Conservation (phyloP, 148 eudicot species). For the Gaultheria prostrata region DNA sequence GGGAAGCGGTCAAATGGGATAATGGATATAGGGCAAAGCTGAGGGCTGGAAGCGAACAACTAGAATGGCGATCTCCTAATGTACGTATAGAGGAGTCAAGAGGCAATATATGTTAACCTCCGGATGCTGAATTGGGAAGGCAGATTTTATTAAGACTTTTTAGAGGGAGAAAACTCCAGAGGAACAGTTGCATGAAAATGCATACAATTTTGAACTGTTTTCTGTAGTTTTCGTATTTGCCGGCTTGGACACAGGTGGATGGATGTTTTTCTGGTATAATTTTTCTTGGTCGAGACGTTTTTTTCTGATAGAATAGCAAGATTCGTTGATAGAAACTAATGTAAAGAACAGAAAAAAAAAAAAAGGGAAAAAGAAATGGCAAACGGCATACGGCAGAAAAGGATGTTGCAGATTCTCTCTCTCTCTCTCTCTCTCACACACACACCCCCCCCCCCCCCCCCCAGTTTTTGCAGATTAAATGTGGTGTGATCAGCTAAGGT, state of each 20-base stretch:
- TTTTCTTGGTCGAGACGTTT: background rate
- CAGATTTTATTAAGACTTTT: background rate
- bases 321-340: background rate
- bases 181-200: constrained; percentile 11
- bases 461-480: background rate
- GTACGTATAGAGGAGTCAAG: background rate
- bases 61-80: background rate
- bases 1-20: background rate
- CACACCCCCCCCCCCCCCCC: background rate
- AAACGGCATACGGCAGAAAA: background rate
- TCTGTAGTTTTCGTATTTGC: background rate
- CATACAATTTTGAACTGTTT: constrained; percentile 9
- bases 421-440: constrained; percentile 12
- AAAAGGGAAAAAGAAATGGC: background rate
- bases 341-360: background rate
- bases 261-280: background rate
- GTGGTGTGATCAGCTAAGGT: background rate
- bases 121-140: constrained; percentile 18
- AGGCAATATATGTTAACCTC: constrained; percentile 26
- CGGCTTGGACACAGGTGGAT: background rate
- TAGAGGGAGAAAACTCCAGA: background rate
- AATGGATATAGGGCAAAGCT: background rate
- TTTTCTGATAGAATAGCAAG: background rate
- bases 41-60: background rate
- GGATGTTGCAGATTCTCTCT: background rate